Evolutionary conservation across 441 rosid species (phyloP).

Genomic region (Cnidoscolus chayamansa): DNA sequence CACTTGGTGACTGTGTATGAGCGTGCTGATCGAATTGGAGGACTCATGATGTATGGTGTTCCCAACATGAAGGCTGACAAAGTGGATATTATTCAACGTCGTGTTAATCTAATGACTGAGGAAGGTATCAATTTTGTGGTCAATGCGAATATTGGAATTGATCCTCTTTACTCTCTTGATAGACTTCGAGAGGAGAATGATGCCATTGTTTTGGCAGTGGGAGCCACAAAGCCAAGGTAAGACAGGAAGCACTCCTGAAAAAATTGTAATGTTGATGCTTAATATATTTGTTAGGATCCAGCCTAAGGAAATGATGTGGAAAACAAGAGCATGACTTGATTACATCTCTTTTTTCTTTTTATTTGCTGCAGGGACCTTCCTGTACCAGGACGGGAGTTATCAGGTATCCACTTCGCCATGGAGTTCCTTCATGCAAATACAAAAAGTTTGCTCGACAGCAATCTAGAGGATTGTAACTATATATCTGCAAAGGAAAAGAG

Average conservation of each 20-base stretch:
- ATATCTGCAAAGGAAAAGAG: constrained; percentile 93
- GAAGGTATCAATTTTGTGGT: constrained; percentile 93
- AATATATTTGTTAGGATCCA: background rate
- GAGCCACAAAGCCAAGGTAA: constrained; percentile 97
- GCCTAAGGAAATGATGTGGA: background rate
- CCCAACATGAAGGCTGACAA: constrained; percentile 99
- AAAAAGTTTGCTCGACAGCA: constrained; percentile 94
- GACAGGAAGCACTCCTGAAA: background rate
- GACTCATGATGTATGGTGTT: constrained; percentile 99
- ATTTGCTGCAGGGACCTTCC: constrained; percentile 86
- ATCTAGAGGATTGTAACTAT: constrained; percentile 75
- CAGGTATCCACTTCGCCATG: constrained; percentile 98
- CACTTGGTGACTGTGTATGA: constrained; percentile 93
- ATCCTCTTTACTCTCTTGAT: constrained; percentile 74
- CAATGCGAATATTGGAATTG: constrained; percentile 86
- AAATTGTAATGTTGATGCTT: background rate
- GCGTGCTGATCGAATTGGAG: constrained; percentile 96
- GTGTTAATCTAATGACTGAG: constrained; percentile 85
- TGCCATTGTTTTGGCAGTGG: constrained; percentile 90
- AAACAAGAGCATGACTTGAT: background rate
- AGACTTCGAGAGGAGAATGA: constrained; percentile 73
- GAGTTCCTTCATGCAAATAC: constrained; percentile 97
- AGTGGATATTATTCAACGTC: constrained; percentile 84
- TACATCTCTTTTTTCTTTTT: background rate
- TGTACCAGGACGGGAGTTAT: constrained; percentile 80